A percentile compares a stretch with the other conserved stretches of the same genome.
These are phyloP conservation scores for Dactylellina leptospora DNA, from an alignment of 2,329 filamentous ascomycete species.

Conservation along the genomic window DNA sequence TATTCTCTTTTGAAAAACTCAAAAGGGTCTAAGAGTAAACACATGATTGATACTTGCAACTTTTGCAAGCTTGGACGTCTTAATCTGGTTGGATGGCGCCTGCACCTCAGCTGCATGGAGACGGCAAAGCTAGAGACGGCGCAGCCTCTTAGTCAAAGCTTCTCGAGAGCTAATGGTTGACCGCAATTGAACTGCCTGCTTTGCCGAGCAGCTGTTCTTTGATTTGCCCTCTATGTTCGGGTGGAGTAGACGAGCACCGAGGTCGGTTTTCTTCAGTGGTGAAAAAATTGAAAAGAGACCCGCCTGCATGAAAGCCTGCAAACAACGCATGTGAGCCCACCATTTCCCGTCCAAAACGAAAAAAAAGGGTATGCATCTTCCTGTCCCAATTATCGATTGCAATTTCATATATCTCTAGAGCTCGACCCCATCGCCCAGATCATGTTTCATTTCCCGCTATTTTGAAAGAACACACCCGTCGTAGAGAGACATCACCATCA, in stretches of 20 bases:
- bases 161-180: no score
- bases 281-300: background rate
- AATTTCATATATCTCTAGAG: constrained; percentile 22
- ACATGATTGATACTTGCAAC: constrained; percentile 3
- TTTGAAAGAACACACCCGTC: no score
- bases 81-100: constrained; percentile 7
- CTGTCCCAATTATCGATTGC: background rate
- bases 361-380: constrained; percentile 14
- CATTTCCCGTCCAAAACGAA: constrained; percentile 19
- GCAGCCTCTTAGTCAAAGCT: no score
- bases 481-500: constrained; percentile 4
- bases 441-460: constrained; percentile 48
- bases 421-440: constrained; percentile 16
- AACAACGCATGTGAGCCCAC: constrained; percentile 52
- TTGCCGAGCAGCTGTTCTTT: no score
- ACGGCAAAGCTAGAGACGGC: constrained; percentile 24
- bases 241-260: no score
- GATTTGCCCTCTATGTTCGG: background rate
- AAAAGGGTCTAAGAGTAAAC: background rate
- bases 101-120: constrained; percentile 25
- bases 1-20: background rate
- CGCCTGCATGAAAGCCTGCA: constrained; percentile 28
- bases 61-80: no score
- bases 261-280: no score
- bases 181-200: no score